Conservation (phyloP, 129 eudicot genomes). For the Helichrysum umbraculigerum region DNA sequence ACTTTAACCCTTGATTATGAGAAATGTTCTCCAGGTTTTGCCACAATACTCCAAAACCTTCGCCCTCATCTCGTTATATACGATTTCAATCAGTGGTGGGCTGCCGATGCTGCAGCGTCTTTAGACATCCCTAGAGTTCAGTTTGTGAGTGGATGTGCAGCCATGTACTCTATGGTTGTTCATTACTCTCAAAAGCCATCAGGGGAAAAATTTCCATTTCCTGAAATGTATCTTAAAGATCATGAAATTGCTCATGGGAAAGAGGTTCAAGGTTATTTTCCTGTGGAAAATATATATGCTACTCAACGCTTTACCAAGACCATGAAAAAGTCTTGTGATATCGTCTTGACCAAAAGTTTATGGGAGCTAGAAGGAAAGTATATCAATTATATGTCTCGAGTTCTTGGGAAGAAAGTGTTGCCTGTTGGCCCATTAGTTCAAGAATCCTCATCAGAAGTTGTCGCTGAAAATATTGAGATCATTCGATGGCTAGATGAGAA, state of each 20-base stretch:
- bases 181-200: neutral
- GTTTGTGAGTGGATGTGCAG: conserved; percentile 13
- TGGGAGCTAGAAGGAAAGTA: conserved; percentile 47
- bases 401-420: conserved; percentile 16
- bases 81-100: conserved; percentile 39
- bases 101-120: conserved; percentile 4
- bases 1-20: conserved; percentile 25
- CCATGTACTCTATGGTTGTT: neutral
- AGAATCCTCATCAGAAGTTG: neutral
- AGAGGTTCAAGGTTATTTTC: neutral
- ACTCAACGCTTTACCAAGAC: neutral
- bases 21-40: conserved; percentile 18
- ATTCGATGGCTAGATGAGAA: conserved; percentile 39
- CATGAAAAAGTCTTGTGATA: neutral
- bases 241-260: neutral
- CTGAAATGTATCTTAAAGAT: conserved; percentile 6
- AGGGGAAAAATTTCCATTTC: conserved; percentile 24
- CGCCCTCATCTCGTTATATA: conserved; percentile 33
- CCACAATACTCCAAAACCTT: conserved; percentile 23
- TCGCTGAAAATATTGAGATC: neutral
- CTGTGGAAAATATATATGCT: neutral
- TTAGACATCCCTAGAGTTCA: conserved; percentile 25
- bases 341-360: conserved; percentile 21
- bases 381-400: conserved; percentile 17
- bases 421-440: conserved; percentile 40